phyloP scores from a whole-genome alignment of 129 eudicot genomes.

The Tagetes patula region DNA sequence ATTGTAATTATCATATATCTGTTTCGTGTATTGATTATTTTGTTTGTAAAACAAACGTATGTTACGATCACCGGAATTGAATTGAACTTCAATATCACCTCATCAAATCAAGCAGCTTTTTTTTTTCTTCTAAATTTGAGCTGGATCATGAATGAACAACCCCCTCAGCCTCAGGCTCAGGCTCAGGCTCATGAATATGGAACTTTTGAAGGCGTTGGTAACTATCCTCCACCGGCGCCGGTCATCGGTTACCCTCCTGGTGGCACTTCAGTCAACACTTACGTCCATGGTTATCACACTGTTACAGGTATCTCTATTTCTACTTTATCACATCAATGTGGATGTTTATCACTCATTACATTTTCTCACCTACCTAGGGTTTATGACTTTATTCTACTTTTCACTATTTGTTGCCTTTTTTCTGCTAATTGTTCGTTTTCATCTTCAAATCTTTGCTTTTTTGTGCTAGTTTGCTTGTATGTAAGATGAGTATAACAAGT shows the following conservation, averaged over 20 bases:
- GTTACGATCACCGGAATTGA: no score
- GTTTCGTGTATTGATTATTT: no score
- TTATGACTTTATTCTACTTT: neutral
- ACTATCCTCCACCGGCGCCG: constrained; percentile 53
- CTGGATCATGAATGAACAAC: constrained; percentile 52
- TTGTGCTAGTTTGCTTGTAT: no score
- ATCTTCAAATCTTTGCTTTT: no score
- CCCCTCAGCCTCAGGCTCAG: neutral
- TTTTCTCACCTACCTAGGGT: neutral
- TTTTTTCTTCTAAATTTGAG: no score
- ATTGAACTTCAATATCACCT: no score
- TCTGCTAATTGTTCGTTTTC: neutral
- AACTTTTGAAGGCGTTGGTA: constrained; percentile 81
- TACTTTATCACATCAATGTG: constrained; percentile 2
- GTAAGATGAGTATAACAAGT: no score
- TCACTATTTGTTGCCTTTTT: neutral
- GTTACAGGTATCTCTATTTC: constrained; percentile 49
- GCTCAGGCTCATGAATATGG: constrained; percentile 57
- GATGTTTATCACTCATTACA: neutral
- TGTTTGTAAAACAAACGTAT: no score
- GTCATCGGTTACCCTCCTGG: constrained; percentile 80
- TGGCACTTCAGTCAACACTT: constrained; percentile 41
- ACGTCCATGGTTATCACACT: constrained; percentile 79
- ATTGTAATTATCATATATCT: no score
- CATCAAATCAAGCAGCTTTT: no score